Conservation (phyloP, 1,284 basidiomycete species). For the Ganoderma boninense region DNA sequence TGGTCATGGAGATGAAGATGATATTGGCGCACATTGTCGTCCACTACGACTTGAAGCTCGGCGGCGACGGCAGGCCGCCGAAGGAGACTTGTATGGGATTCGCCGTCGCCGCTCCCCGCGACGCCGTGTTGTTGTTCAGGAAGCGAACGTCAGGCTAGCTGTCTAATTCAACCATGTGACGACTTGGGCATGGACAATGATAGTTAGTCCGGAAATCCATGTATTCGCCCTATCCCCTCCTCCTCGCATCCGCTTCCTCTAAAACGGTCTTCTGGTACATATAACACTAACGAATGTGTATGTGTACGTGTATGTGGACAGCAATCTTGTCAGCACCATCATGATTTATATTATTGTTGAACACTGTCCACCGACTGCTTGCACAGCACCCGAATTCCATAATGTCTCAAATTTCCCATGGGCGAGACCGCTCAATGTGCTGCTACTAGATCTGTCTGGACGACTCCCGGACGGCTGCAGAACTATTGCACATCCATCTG, state of each 20-base stretch:
- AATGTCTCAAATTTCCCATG: no score
- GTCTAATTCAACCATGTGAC: neutral
- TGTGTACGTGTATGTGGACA: no score
- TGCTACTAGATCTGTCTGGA: no score
- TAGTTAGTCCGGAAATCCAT: neutral
- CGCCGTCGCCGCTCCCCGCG: neutral
- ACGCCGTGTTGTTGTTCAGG: neutral
- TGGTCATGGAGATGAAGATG: constrained; percentile 27
- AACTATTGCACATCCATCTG: no score
- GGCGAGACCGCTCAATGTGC: no score
- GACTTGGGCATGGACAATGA: neutral
- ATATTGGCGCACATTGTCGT: constrained; percentile 29
- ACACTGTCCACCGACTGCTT: no score
- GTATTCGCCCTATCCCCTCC: neutral
- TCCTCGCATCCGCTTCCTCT: neutral
- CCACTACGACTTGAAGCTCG: constrained; percentile 21
- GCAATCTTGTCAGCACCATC: no score
- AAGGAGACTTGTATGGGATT: neutral
- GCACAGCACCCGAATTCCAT: no score
- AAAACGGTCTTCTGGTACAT: no score
- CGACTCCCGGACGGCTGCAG: no score
- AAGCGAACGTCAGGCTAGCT: neutral
- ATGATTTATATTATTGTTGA: no score
- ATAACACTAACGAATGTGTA: no score
- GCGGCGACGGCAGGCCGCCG: neutral